Conservation (phyloP, 2,329 filamentous ascomycete species). For the Tolypocladium sp. region DNA sequence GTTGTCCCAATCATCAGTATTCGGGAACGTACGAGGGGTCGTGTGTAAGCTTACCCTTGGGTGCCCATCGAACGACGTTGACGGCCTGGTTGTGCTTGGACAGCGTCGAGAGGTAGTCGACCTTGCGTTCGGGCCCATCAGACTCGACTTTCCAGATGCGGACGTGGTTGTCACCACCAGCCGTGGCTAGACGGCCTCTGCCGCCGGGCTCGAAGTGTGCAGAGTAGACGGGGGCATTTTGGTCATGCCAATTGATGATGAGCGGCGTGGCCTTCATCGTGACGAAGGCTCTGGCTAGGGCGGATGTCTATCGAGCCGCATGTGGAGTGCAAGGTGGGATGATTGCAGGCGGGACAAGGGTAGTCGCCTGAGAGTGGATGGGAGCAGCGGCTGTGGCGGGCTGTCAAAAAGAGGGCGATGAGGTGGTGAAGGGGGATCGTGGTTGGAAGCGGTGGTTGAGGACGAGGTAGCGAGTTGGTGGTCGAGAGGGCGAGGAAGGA, state of each 20-base stretch:
- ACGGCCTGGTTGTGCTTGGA: conserved; percentile 93
- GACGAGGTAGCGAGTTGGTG: neutral
- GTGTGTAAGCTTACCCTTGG: conserved; percentile 56
- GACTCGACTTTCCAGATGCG: conserved; percentile 87
- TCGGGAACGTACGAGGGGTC: neutral
- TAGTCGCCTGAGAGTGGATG: neutral
- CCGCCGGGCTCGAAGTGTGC: conserved; percentile 91
- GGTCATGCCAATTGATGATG: conserved; percentile 98
- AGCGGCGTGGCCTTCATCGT: conserved; percentile 93
- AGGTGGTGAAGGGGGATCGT: neutral
- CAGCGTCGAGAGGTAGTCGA: conserved; percentile 86
- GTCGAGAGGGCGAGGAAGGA: neutral
- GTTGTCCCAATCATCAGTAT: conserved; percentile 3
- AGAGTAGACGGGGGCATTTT: conserved; percentile 94
- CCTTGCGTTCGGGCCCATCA: conserved; percentile 76
- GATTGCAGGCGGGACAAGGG: neutral
- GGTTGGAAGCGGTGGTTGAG: neutral
- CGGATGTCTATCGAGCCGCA: conserved; percentile 18
- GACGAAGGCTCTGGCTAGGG: conserved; percentile 18
- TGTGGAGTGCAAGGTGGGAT: conserved; percentile 8
- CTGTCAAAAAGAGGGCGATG: neutral
- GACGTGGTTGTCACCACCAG: conserved; percentile 93
- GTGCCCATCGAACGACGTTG: conserved; percentile 94
- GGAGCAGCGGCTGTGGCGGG: neutral
- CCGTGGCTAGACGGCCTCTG: conserved; percentile 86